A percentile compares a stretch with the other conserved stretches of the same genome.
Evolutionary conservation across 768 basidiomycete genomes (phyloP).

Genomic region (Hirschioporus abietinus): DNA sequence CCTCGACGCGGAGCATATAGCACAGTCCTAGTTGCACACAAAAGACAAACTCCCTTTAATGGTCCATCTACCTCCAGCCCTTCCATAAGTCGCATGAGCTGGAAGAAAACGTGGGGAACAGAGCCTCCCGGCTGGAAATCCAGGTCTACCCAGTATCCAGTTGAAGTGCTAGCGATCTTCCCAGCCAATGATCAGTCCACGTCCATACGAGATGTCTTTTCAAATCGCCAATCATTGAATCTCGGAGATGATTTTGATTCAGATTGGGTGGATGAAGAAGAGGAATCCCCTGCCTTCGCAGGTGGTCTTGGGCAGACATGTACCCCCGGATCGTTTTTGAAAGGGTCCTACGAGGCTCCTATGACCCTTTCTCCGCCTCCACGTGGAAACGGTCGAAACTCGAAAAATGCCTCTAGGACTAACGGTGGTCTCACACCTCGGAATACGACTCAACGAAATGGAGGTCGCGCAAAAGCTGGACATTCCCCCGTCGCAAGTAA

Average conservation of each 20-base stretch:
- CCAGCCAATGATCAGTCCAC: slow-evolving; percentile 31
- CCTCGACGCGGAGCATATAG: slow-evolving; percentile 34
- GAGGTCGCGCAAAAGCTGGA: slow-evolving; percentile 39
- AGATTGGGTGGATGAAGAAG: slow-evolving; percentile 81
- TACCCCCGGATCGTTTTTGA: slow-evolving; percentile 18
- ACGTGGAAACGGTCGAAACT: slow-evolving; percentile 14
- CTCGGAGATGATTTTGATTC: slow-evolving; percentile 70
- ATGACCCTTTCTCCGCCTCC: slow-evolving; percentile 50
- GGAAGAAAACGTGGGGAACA: slow-evolving; percentile 87
- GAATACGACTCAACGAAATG: slow-evolving; percentile 29
- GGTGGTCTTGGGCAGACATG: slow-evolving; percentile 73
- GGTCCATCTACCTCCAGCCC: slow-evolving; percentile 33
- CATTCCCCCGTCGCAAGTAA: slow-evolving; percentile 57
- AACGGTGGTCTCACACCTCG: slow-evolving; percentile 35
- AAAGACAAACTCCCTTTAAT: slow-evolving; percentile 67
- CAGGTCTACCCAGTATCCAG: slow-evolving; percentile 54
- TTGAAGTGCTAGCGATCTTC: slow-evolving; percentile 74
- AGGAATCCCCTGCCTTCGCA: slow-evolving; percentile 63
- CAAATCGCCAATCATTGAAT: slow-evolving; percentile 54
- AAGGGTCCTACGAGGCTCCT: slow-evolving; percentile 29
- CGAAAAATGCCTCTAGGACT: slow-evolving; percentile 3
- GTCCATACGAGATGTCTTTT: slow-evolving; percentile 72
- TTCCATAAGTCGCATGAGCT: slow-evolving; percentile 62
- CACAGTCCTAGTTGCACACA: slow-evolving; percentile 78
- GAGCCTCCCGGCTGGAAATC: slow-evolving; percentile 84